Evolutionary conservation across 176 grass and related monocot genomes (phyloP), one percentile per base, ranked within the genome.

Genomic region (Stipa capillata): DNA sequence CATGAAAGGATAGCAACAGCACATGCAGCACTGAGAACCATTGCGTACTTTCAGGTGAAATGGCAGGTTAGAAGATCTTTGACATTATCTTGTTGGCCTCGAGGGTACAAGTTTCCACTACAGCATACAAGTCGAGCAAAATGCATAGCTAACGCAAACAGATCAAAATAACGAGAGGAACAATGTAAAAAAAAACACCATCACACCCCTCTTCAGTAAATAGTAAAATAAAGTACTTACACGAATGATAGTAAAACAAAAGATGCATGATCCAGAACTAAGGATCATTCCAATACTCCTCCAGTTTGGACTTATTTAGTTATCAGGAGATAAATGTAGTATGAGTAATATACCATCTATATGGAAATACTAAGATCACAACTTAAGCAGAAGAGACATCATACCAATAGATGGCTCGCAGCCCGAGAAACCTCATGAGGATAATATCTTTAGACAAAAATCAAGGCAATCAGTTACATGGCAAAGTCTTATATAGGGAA

Each of bases 401-500:
- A 88, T 90, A 97, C 95, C 89, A 94, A 88, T 67, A 94, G 80
- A 79, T 94, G 76, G 20, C 61, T 80, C 16, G 95, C 90, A 70
- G 90, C 89, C 82, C 92, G 85, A 87, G 89, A 79, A 77, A 97
- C 85, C 71, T 97, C 92, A 40, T 89, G 78, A 83, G 95, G 95
- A 80, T 94, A 94, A 87, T 97, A 97, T 92, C 95, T 97, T 89
- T 40, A 43, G 42, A 85, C 78, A 69, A 74, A n/a, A 50, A 85
- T 97, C 45, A 97, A 90, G 81, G 87, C 39, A 85, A 76, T 65
- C 83, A 81, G 63, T 55, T 24, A 63, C 51, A 73, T 27, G 35
- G 24, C 0, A 11, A 90, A 45, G 27, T 73, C 20, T 55, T 83
- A 51, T 42, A 62, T 23, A 34, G 13, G 11, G 28, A 50, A 79